These are phyloP conservation scores for Hyphopichia homilentoma DNA, from an alignment of 805 yeast species.

Conservation along the genomic window DNA sequence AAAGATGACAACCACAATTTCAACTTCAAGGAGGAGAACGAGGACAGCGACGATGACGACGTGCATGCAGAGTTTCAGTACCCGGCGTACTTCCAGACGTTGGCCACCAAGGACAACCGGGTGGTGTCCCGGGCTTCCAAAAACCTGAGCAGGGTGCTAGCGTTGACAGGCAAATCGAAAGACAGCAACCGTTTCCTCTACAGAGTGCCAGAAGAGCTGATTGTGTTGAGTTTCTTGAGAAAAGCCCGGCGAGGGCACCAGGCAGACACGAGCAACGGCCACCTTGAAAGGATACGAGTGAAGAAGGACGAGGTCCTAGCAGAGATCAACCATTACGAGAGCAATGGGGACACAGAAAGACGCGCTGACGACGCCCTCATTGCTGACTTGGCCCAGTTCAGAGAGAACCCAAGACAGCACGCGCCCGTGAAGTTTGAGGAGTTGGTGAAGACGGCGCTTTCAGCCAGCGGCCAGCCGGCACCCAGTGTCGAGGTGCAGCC, in stretches of 20 bases:
- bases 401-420: conserved; percentile 27
- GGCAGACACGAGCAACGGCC: conserved; percentile 26
- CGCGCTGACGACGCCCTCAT: conserved; percentile 17
- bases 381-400: conserved; percentile 25
- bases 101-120: conserved; percentile 12
- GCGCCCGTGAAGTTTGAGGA: conserved; percentile 41
- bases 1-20: conserved; percentile 5
- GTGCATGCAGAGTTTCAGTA: conserved; percentile 19
- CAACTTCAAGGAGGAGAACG: conserved; percentile 7
- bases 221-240: conserved; percentile 64
- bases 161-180: conserved; percentile 12
- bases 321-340: conserved; percentile 22
- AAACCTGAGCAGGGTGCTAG: conserved; percentile 14
- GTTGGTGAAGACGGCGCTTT: conserved; percentile 40
- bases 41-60: conserved; percentile 13
- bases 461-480: conserved; percentile 9
- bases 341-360: conserved; percentile 10
- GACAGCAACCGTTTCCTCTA: conserved; percentile 44
- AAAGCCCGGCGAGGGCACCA: conserved; percentile 39
- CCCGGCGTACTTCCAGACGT: conserved; percentile 29
- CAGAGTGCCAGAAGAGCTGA: conserved; percentile 63
- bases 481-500: conserved; percentile 3
- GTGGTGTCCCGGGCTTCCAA: conserved; percentile 17
- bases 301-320: conserved; percentile 15
- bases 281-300: conserved; percentile 8